Evolutionary conservation across 768 basidiomycete species (phyloP).

Genomic region (Exidia glandulosa): DNA sequence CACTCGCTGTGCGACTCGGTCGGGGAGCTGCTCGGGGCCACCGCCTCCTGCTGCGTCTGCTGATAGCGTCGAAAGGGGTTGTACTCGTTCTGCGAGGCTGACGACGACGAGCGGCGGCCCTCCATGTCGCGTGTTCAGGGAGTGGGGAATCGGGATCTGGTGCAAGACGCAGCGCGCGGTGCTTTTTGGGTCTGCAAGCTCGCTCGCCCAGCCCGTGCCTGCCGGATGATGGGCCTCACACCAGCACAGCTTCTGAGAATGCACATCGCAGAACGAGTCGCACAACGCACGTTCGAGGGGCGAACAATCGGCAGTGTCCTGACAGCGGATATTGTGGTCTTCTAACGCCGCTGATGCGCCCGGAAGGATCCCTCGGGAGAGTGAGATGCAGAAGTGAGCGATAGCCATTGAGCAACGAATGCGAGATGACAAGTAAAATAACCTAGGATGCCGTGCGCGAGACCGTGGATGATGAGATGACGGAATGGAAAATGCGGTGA

Average conservation of each 20-base stretch:
- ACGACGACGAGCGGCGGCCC: no score
- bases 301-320: not conserved
- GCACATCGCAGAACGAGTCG: not conserved
- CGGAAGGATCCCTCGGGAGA: not conserved
- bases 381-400: not conserved
- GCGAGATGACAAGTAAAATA: not conserved
- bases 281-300: not conserved
- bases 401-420: not conserved
- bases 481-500: not conserved
- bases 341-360: not conserved
- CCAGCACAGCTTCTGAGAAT: no score
- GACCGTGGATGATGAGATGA: not conserved
- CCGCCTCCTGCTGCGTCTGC: no score
- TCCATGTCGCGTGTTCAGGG: no score
- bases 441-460: not conserved
- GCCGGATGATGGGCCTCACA: no score
- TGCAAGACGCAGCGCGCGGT: no score
- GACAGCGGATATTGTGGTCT: not conserved
- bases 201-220: no score
- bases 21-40: no score
- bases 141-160: no score
- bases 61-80: no score
- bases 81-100: no score
- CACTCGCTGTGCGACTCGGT: not conserved
- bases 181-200: no score